These are phyloP conservation scores for Lactarius pseudohatsudake DNA, from an alignment of 768 basidiomycete genomes.

Conservation along the genomic window DNA sequence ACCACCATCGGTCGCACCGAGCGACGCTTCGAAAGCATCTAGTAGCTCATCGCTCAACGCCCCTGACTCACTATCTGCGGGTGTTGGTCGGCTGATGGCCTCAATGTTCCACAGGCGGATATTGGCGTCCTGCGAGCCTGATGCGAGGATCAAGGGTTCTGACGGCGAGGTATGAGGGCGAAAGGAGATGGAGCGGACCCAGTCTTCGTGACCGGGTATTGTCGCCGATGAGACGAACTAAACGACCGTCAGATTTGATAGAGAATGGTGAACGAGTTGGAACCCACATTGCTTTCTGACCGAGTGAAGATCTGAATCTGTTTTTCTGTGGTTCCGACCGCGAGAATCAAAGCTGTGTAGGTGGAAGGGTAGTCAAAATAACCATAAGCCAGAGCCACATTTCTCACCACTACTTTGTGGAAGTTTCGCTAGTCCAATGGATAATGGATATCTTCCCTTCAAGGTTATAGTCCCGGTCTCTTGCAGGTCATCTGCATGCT, in stretches of 20 bases:
- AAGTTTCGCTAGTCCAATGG: constrained; percentile 60
- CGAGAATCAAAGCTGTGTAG: constrained; percentile 61
- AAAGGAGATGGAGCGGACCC: constrained; percentile 85
- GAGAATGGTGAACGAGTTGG: constrained; percentile 10
- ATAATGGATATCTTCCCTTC: constrained; percentile 71
- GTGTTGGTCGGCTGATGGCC: constrained; percentile 38
- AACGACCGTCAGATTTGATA: constrained; percentile 11
- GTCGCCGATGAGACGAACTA: constrained; percentile 62
- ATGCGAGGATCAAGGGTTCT: constrained; percentile 73
- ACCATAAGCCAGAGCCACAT: background rate
- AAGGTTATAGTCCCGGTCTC: constrained; percentile 61
- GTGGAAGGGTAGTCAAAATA: background rate
- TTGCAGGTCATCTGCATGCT: constrained; percentile 21
- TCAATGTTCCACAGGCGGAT: constrained; percentile 92
- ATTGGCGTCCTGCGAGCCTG: constrained; percentile 93
- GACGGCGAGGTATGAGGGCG: constrained; percentile 36
- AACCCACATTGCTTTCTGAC: constrained; percentile 54
- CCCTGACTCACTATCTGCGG: constrained; percentile 22
- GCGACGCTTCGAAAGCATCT: constrained; percentile 83
- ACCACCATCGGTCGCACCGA: constrained; percentile 65
- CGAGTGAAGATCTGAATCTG: constrained; percentile 77
- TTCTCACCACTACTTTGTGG: constrained; percentile 65
- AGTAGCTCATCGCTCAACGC: constrained; percentile 69
- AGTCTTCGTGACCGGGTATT: constrained; percentile 90
- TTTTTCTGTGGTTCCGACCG: constrained; percentile 78